These are phyloP conservation scores for Eucalyptus erythrocorys DNA, from an alignment of 345 rosid species.

Conservation along the genomic window DNA sequence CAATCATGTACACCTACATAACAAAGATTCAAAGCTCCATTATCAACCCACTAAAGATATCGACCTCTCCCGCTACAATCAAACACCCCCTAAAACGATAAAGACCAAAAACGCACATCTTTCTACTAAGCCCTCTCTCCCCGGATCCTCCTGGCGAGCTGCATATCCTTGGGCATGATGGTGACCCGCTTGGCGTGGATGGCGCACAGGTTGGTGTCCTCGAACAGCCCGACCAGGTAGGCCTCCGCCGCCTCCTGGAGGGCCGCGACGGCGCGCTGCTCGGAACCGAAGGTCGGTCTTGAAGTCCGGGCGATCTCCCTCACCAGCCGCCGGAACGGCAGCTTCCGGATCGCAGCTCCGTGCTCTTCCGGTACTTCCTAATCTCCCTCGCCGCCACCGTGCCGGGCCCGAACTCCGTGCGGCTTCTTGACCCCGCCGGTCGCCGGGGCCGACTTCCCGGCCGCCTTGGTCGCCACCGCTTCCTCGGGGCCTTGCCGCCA, in stretches of 20 bases:
- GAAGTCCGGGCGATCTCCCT: not conserved
- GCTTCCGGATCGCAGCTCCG: not conserved
- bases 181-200: not conserved
- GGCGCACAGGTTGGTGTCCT: not conserved
- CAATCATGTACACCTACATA: not conserved
- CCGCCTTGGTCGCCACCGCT: conserved; percentile 24
- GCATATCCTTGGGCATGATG: not conserved
- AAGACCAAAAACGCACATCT: too few species aligned
- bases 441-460: not conserved
- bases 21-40: not conserved
- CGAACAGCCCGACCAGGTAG: not conserved
- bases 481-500: not conserved
- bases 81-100: not conserved
- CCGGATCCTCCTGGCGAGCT: not conserved
- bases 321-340: not conserved
- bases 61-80: not conserved
- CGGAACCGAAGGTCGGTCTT: not conserved
- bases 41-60: not conserved
- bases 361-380: not conserved
- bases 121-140: too few species aligned
- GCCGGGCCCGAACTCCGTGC: not conserved
- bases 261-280: not conserved
- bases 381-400: not conserved
- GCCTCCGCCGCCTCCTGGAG: not conserved
- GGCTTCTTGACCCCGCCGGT: not conserved